Conservation (phyloP, 2,329 filamentous ascomycete species). For the Aspergillus clavatus region DNA sequence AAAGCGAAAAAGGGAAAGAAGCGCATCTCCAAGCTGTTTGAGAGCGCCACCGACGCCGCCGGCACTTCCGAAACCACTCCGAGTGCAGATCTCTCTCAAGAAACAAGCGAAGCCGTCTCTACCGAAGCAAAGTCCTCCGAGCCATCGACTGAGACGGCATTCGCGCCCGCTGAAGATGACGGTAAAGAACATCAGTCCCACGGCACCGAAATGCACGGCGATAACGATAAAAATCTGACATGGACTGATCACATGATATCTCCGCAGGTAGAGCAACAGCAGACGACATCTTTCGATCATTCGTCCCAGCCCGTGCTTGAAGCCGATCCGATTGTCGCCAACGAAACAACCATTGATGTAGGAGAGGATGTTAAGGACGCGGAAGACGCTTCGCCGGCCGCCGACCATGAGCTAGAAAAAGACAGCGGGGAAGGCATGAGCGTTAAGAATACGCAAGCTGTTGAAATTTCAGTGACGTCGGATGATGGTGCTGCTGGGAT, state of each 20-base stretch:
- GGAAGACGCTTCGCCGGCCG: constrained; percentile 2
- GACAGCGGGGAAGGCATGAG: constrained; percentile 1
- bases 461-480: background rate
- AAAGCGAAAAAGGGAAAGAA: constrained; percentile 47
- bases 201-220: constrained; percentile 34
- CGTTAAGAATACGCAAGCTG: background rate
- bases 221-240: constrained; percentile 35
- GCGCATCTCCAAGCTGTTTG: constrained; percentile 29
- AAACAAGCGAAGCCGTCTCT: constrained; percentile 12
- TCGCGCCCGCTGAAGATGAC: constrained; percentile 37
- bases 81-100: constrained; percentile 9
- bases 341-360: constrained; percentile 12
- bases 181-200: constrained; percentile 45
- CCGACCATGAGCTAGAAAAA: constrained; percentile 4
- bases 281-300: constrained; percentile 31
- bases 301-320: constrained; percentile 29
- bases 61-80: background rate
- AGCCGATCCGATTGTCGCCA: constrained; percentile 14
- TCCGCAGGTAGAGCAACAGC: constrained; percentile 41
- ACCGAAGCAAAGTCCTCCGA: constrained; percentile 17
- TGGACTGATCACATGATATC: constrained; percentile 43
- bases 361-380: constrained; percentile 2
- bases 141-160: constrained; percentile 23
- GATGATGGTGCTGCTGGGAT: background rate
- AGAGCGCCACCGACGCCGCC: constrained; percentile 17